phyloP scores from a whole-genome alignment of 345 rosid species.

The Rubroshorea leprosula region DNA sequence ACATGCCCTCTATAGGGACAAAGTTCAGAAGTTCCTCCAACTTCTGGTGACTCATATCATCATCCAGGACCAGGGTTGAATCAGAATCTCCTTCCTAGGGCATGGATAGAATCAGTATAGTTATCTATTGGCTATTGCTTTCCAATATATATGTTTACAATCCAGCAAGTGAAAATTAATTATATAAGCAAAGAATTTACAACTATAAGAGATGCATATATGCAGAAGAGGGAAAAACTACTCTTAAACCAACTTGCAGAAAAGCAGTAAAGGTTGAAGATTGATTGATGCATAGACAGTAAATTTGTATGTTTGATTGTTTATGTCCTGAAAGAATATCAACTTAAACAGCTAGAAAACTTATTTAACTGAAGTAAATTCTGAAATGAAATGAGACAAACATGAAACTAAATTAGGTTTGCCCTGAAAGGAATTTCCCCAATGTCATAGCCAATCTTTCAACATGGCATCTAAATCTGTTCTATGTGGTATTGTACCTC shows the following conservation, averaged over 20 bases:
- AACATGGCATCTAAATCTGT: background rate
- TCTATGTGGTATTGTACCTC: background rate
- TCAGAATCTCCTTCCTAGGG: conserved; percentile 34
- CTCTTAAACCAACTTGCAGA: too few species aligned
- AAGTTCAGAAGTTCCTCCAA: conserved; percentile 41
- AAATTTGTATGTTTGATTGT: too few species aligned
- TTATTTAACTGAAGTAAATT: too few species aligned
- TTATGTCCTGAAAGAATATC: too few species aligned
- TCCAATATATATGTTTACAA: background rate
- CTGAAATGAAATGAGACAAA: too few species aligned
- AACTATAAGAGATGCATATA: too few species aligned
- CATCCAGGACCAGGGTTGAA: conserved; percentile 20
- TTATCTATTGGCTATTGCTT: background rate
- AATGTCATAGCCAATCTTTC: background rate
- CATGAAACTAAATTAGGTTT: background rate
- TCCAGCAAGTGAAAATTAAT: conserved; percentile 3
- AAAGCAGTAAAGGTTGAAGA: too few species aligned
- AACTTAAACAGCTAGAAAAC: too few species aligned
- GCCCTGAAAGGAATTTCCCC: background rate
- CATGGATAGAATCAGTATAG: conserved; percentile 11
- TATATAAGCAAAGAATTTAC: background rate
- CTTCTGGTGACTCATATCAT: conserved; percentile 22
- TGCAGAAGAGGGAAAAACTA: too few species aligned
- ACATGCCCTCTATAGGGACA: conserved; percentile 33
- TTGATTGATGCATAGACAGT: too few species aligned